Base-by-base conservation (phyloP, 1,284 basidiomycete genomes). In the Boletus semigastroideus region DNA sequence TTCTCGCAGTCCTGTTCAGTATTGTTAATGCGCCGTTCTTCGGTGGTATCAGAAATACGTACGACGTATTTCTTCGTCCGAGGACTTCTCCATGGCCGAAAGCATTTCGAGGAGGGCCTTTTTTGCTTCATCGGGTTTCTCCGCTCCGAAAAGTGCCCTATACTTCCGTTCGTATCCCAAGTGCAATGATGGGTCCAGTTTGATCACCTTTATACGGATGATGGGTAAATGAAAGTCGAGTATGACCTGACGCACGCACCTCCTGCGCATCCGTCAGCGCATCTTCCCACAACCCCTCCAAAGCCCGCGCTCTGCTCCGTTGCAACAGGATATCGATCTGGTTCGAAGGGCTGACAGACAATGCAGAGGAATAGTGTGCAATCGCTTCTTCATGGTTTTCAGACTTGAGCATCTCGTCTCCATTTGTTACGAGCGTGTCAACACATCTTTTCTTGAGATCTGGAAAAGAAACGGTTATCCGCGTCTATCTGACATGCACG, bases 131-230 rank as follows among this genome's bases (percentile, higher is more conserved):
- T 8, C 20, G n/a, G 49, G 53, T 31, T 48, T 16, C 25, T 34
- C 39, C 17, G 20, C 14, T 10, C 47, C 48, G 8, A 45, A 31
- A 31, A 59, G 40, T 3, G 50, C 50, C 16, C 17, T 17, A 27
- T 49, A 40, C 9, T 49, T 49, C 25, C 42, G 43, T 41, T 59
- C 41, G n/a, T 55, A 45, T n/a, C 41, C 57, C 19, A 14, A 38
- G 38, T 46, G 31, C 1, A 36, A 58, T 8, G 39, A 48, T 14
- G 46, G 27, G 37, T 49, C 47, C 19, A 28, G 31, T 10, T 16
- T n/a, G 27, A 55, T 52, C n/a, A 19, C 53, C 57, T 58, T n/a
- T 14, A 9, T 11, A 17, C 17, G 19, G 19, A 22, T 38, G 19
- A 12, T 7, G 11, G 10, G 17, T 31, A 19, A 40, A 7, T 34